phyloP scores from a whole-genome alignment of 768 basidiomycete genomes.

The Lactifluus pinguis region DNA sequence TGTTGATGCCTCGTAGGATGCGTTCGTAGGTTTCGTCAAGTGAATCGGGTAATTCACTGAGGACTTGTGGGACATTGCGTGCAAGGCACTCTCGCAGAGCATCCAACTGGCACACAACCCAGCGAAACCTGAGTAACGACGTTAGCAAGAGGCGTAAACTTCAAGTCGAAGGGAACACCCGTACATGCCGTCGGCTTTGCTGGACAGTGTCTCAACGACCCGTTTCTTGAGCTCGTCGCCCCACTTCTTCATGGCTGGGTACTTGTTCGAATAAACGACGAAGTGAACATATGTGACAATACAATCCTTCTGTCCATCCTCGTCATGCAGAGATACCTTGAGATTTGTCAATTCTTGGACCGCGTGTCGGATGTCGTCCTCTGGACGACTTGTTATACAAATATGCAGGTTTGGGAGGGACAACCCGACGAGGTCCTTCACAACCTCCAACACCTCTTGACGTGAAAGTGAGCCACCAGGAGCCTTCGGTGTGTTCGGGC shows the following conservation, averaged over 20 bases:
- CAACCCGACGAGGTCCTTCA: not conserved
- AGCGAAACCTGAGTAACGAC: not conserved
- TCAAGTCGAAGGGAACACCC: not conserved
- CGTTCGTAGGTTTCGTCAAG: not conserved
- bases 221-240: not conserved
- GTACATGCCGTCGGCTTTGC: not conserved
- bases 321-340: not conserved
- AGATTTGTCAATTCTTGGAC: not conserved
- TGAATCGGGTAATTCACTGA: not conserved
- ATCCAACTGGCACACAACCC: not conserved
- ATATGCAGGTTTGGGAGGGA: not conserved
- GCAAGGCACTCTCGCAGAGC: not conserved
- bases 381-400: not conserved
- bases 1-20: not conserved
- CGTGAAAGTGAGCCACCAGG: not conserved
- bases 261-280: slow-evolving; percentile 24
- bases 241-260: not conserved
- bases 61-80: not conserved
- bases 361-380: not conserved
- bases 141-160: not conserved
- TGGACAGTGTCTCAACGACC: not conserved
- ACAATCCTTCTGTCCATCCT: not conserved
- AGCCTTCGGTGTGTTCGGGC: not conserved
- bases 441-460: not conserved
- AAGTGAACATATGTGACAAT: not conserved